A percentile compares a stretch with the other conserved stretches of the same genome.
These are phyloP conservation scores for Beta vulgaris DNA, from an alignment of 148 eudicot species.

Conservation along the genomic window DNA sequence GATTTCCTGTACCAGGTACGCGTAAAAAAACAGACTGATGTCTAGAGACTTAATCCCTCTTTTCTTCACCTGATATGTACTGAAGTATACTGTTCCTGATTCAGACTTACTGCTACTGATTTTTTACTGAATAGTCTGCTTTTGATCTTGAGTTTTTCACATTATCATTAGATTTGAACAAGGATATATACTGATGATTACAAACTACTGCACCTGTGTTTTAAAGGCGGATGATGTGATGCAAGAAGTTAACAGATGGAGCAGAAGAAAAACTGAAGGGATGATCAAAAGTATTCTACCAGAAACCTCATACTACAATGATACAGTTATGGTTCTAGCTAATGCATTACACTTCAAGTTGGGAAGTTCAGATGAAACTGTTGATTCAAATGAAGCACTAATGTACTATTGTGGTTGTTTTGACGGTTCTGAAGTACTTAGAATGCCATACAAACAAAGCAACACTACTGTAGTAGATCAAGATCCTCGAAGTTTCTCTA, in stretches of 20 bases:
- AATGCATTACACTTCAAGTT: slow-evolving; percentile 28
- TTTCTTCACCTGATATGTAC: too few relatives aligned
- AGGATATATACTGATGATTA: too few relatives aligned
- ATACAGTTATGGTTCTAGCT: slow-evolving; percentile 28
- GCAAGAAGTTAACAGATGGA: slow-evolving; percentile 29
- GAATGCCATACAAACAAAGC: slow-evolving; percentile 1
- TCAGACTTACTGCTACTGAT: too few relatives aligned
- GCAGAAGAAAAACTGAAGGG: slow-evolving; percentile 21
- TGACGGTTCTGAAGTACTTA: slow-evolving; percentile 16
- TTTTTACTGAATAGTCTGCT: too few relatives aligned
- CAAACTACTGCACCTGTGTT: neutral
- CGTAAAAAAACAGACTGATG: too few relatives aligned
- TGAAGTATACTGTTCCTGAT: too few relatives aligned
- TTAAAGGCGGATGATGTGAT: slow-evolving; percentile 28
- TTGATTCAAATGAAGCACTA: neutral
- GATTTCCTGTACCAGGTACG: slow-evolving; percentile 2
- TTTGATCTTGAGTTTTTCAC: too few relatives aligned
- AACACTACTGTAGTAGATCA: neutral
- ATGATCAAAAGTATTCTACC: slow-evolving; percentile 25
- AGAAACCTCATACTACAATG: slow-evolving; percentile 11
- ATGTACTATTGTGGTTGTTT: neutral
- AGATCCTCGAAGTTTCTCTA: slow-evolving; percentile 11
- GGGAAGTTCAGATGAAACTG: neutral
- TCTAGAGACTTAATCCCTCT: too few relatives aligned
- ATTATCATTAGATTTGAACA: too few relatives aligned